Evolutionary conservation across 441 rosid genomes (phyloP).

Genomic region (Aquilaria agallochum): DNA sequence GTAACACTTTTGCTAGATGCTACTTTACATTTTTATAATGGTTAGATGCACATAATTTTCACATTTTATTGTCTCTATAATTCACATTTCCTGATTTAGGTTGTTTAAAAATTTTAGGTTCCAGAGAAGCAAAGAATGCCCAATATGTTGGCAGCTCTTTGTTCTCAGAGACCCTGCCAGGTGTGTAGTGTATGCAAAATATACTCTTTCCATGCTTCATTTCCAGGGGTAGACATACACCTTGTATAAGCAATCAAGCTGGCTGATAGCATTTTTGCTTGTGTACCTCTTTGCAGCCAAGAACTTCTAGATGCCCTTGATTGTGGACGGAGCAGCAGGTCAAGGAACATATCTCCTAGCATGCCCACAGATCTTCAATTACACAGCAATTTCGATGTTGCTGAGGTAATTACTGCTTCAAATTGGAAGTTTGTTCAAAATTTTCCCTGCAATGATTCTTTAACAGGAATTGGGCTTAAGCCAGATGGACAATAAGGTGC

Average conservation of each 20-base stretch:
- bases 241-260: slow-evolving; percentile 2
- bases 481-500: too few species aligned
- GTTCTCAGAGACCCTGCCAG: slow-evolving; percentile 63
- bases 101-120: slow-evolving; percentile 44
- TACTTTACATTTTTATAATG: slow-evolving; percentile 2
- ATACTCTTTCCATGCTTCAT: slow-evolving; percentile 1
- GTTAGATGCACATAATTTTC: background rate
- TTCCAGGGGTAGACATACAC: background rate
- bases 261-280: slow-evolving; percentile 3
- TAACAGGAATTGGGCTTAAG: too few species aligned
- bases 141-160: slow-evolving; percentile 80
- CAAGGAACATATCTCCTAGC: slow-evolving; percentile 33
- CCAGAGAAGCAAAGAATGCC: slow-evolving; percentile 94
- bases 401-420: slow-evolving; percentile 33
- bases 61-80: background rate
- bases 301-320: slow-evolving; percentile 76
- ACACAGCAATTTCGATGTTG: slow-evolving; percentile 39
- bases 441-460: too few species aligned
- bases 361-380: slow-evolving; percentile 25
- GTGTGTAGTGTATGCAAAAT: slow-evolving; percentile 27
- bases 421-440: background rate
- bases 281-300: slow-evolving; percentile 41
- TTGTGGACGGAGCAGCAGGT: slow-evolving; percentile 49
- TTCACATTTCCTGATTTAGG: slow-evolving; percentile 8
- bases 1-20: background rate